phyloP scores from a whole-genome alignment of 2,329 filamentous ascomycete genomes.

The Metarhizium robertsii region DNA sequence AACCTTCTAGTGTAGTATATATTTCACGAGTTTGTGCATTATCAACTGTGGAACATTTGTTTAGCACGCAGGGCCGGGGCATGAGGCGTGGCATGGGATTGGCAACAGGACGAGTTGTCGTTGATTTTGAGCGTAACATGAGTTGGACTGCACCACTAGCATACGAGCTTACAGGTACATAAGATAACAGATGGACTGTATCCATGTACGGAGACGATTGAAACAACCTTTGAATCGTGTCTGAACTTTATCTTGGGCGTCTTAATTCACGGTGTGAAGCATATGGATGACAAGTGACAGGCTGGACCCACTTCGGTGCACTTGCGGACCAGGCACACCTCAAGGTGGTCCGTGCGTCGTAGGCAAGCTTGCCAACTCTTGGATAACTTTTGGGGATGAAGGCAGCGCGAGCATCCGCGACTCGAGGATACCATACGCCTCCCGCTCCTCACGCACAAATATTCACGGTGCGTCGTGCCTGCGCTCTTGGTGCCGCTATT shows the following conservation, averaged over 20 bases:
- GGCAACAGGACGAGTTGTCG: background rate
- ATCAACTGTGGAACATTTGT: background rate
- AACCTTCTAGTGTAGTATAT: background rate
- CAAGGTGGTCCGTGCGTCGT: background rate
- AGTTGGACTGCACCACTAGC: background rate
- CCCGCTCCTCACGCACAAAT: background rate
- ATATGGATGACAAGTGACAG: no score
- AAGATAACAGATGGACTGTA: background rate
- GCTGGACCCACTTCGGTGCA: background rate
- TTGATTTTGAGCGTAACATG: background rate
- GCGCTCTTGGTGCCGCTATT: background rate
- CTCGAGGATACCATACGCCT: background rate
- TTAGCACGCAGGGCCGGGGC: background rate
- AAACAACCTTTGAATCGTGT: background rate
- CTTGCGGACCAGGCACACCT: background rate
- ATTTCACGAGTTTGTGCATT: background rate
- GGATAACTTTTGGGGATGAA: background rate
- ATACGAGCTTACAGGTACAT: background rate
- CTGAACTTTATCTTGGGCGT: no score
- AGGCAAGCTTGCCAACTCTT: background rate
- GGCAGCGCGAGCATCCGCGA: no score
- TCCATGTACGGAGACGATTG: background rate
- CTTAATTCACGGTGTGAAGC: no score
- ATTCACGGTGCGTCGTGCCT: background rate
- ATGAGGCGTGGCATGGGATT: background rate